Evolutionary conservation across 768 basidiomycete species (phyloP), one percentile per base, ranked within the genome.

Genomic region (Amanita thiersii): DNA sequence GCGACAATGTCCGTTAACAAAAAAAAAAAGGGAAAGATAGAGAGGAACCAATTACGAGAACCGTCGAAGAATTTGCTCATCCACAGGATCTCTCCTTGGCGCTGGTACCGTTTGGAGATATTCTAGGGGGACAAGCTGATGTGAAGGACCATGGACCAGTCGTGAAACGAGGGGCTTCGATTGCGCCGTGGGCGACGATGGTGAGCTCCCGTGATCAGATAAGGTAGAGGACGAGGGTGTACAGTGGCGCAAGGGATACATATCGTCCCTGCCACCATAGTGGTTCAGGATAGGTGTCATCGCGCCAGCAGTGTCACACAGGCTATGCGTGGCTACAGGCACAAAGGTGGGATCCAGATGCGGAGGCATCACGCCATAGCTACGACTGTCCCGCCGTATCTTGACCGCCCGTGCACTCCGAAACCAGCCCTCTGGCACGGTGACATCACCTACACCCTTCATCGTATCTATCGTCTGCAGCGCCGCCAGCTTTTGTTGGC

Each of bases 381-480:
- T 63, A 29, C 72, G 66, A 62, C 69, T 62, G 53, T 76, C 69
- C 49, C 75, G 61, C 56, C 72, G 59, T 52, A 65, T 61, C 62
- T 84, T 85, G 48, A 73, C 77, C 40, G 79, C 69, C 37, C 86
- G 79, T 35, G 86, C 85, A 58, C 82, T 85, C 54, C 73, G 73
- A 62, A 87, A 89, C 70, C 79, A 79, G 12, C 82, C 83, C 24
- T 83, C 81, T 30, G 86, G 86, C 12, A 87, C 80, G 32, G 59
- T 57, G 14, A 79, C 61, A 56, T 82, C 76, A 30, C 79, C 77
- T 46, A 87, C 68, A 37, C 73, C 75, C 18, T 67, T 76, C 52
- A 88, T 73, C 37, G 68, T 72, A 57, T 86, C 84, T 37, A 88
- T 75, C 26, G 82, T 86, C 48, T 71, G 68, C 30, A 89, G 73